phyloP scores from a whole-genome alignment of 108 stramenopile genomes.

The Cyclotella choctawhatcheeana region DNA sequence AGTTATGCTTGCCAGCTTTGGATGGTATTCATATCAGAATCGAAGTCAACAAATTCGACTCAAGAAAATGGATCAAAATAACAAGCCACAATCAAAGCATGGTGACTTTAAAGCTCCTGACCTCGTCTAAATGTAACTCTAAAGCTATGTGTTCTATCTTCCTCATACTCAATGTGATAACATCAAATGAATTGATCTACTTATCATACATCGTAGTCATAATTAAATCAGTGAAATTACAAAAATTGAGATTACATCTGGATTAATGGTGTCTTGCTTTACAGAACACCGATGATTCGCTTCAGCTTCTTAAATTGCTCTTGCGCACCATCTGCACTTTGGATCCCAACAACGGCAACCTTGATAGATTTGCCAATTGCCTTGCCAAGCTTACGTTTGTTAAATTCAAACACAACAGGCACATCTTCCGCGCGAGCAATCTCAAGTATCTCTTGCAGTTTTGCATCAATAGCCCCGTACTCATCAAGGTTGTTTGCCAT shows the following conservation, averaged over 20 bases:
- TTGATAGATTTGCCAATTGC: slow-evolving; percentile 90
- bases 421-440: slow-evolving; percentile 68
- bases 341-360: slow-evolving; percentile 89
- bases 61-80: slow-evolving; percentile 67
- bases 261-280: too few species aligned
- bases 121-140: background rate
- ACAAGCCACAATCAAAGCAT: slow-evolving; percentile 21
- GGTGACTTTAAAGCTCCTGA: slow-evolving; percentile 29
- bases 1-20: slow-evolving; percentile 66
- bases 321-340: slow-evolving; percentile 93
- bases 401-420: slow-evolving; percentile 88
- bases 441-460: slow-evolving; percentile 85
- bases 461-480: slow-evolving; percentile 84
- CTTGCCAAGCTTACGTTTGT: slow-evolving; percentile 85
- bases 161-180: too few species aligned
- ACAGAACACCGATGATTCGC: slow-evolving; percentile 33
- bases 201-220: too few species aligned
- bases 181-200: too few species aligned
- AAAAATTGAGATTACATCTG: too few species aligned
- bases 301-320: slow-evolving; percentile 86
- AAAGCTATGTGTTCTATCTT: too few species aligned
- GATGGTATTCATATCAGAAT: slow-evolving; percentile 75
- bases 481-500: slow-evolving; percentile 94
- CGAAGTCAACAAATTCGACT: slow-evolving; percentile 64
- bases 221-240: too few species aligned